Conservation (phyloP, 768 basidiomycete genomes). For the Kwoniella shandongensis region DNA sequence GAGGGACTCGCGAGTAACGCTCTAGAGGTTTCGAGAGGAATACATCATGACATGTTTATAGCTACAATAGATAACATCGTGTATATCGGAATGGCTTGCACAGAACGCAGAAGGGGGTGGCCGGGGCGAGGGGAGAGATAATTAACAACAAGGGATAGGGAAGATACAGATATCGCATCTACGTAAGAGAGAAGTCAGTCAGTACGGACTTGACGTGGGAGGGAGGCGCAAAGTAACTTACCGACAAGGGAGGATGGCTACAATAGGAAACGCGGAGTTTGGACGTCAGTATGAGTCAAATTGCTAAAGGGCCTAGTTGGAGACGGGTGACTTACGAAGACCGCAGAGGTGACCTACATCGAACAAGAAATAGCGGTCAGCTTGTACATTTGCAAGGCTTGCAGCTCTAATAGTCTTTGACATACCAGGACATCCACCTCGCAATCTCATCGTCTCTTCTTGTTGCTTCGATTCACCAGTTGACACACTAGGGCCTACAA, state of each 20-base stretch:
- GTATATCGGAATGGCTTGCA: too few relatives aligned
- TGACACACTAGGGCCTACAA: not conserved
- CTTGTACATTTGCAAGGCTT: not conserved
- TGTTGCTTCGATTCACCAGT: constrained; percentile 20
- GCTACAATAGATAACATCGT: too few relatives aligned
- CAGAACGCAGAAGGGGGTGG: too few relatives aligned
- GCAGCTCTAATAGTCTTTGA: too few relatives aligned
- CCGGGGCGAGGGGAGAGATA: too few relatives aligned
- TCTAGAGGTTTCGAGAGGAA: too few relatives aligned
- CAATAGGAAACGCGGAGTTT: constrained; percentile 1
- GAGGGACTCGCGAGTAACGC: too few relatives aligned
- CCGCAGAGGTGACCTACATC: constrained; percentile 37
- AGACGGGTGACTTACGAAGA: constrained; percentile 40
- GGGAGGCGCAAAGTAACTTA: constrained; percentile 12
- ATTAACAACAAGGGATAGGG: constrained; percentile 44
- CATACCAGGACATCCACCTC: constrained; percentile 46
- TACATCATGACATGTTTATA: too few relatives aligned
- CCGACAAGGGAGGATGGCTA: constrained; percentile 44
- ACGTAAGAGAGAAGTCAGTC: not conserved
- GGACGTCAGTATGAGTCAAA: too few relatives aligned
- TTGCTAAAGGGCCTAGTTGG: too few relatives aligned
- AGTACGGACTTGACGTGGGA: not conserved
- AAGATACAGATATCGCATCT: constrained; percentile 48
- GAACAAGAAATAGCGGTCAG: not conserved
- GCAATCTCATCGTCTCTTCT: constrained; percentile 33